Percentiles rank a stretch among this genome's conserved stretches.
phyloP scores from a whole-genome alignment of 1,284 basidiomycete species.

The Trichosporon sp. region DNA sequence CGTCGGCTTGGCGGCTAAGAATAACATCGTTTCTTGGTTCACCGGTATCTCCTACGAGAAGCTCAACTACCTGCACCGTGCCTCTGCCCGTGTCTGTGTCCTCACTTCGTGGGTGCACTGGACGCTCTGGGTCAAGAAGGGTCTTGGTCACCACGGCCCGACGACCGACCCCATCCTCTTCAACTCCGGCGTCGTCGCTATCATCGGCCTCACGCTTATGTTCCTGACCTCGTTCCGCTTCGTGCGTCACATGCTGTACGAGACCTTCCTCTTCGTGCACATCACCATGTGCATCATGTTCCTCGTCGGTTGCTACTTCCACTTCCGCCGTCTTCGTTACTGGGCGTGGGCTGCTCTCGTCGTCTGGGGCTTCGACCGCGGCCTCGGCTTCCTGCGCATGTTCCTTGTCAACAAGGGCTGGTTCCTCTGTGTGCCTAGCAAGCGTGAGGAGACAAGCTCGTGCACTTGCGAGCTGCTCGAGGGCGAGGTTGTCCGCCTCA shows the following conservation, averaged over 20 bases:
- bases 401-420: constrained; percentile 61
- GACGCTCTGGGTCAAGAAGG: constrained; percentile 31
- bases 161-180: constrained; percentile 1
- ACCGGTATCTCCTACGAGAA: constrained; percentile 67
- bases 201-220: constrained; percentile 56
- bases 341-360: constrained; percentile 24
- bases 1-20: constrained; percentile 66
- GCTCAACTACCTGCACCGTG: constrained; percentile 53
- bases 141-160: constrained; percentile 22
- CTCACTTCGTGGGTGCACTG: constrained; percentile 45
- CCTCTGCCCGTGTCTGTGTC: constrained; percentile 40
- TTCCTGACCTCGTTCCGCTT: constrained; percentile 56
- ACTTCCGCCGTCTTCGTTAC: constrained; percentile 24
- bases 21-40: constrained; percentile 66
- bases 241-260: constrained; percentile 59
- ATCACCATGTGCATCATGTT: constrained; percentile 46
- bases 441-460: constrained; percentile 32
- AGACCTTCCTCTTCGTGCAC: constrained; percentile 62
- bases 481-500: constrained; percentile 51
- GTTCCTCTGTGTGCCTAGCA: constrained; percentile 49
- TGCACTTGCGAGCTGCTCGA: constrained; percentile 60
- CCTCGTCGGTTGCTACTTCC: constrained; percentile 33
- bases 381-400: constrained; percentile 62
- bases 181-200: constrained; percentile 15
- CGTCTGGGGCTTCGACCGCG: constrained; percentile 68